Conservation (phyloP, 1,284 basidiomycete species). For the Trametes hirsuta region DNA sequence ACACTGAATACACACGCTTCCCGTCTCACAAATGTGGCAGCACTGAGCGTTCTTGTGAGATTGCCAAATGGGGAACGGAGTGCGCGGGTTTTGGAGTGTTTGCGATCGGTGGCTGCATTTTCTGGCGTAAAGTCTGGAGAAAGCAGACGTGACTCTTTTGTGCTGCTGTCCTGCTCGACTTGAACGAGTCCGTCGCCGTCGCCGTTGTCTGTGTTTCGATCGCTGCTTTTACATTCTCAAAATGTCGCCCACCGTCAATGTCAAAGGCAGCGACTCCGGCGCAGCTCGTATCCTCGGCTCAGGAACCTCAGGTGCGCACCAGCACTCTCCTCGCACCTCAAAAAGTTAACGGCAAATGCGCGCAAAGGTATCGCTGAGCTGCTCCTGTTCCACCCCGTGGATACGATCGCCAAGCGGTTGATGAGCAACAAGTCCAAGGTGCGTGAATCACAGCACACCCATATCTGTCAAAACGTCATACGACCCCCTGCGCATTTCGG, state of each 20-base stretch:
- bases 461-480: background rate
- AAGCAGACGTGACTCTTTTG: background rate
- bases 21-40: background rate
- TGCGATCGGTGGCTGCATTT: conserved; percentile 9
- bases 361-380: conserved; percentile 89
- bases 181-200: background rate
- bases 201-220: background rate
- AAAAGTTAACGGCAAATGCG: background rate
- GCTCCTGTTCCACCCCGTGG: conserved; percentile 88
- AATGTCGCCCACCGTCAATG: conserved; percentile 67
- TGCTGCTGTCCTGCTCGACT: background rate
- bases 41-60: background rate
- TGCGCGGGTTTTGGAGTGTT: conserved; percentile 3
- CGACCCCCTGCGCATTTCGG: background rate
- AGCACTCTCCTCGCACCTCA: background rate
- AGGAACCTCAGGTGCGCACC: conserved; percentile 78
- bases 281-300: conserved; percentile 92
- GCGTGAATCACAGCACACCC: conserved; percentile 3
- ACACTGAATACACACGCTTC: background rate
- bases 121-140: background rate
- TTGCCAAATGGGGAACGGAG: background rate
- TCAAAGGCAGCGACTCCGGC: conserved; percentile 84
- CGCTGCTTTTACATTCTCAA: conserved; percentile 8
- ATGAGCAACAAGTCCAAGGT: conserved; percentile 96
- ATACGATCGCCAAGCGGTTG: conserved; percentile 95